phyloP scores from a whole-genome alignment of 169 alveolate species.

The Plasmodium reichenowi region DNA sequence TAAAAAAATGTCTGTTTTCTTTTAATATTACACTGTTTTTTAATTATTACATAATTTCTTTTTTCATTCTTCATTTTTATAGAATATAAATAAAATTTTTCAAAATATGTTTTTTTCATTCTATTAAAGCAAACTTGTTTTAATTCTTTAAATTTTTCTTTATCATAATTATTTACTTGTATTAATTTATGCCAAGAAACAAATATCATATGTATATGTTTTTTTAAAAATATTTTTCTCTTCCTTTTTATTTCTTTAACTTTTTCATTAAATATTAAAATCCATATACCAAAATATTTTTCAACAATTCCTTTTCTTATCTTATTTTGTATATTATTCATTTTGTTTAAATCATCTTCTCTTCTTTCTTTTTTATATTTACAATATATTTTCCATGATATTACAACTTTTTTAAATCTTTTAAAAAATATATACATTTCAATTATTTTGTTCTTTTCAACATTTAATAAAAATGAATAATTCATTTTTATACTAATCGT shows the following conservation, averaged over 20 bases:
- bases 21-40: conserved; percentile 34
- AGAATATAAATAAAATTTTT: not conserved
- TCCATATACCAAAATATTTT: conserved; percentile 55
- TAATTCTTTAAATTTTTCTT: conserved; percentile 16
- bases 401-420: conserved; percentile 11
- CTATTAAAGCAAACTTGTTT: conserved; percentile 13
- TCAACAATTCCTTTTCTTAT: conserved; percentile 12
- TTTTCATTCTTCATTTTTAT: conserved; percentile 20
- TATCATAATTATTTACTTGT: conserved; percentile 26
- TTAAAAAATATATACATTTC: conserved; percentile 46
- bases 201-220: conserved; percentile 52
- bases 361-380: not conserved
- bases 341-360: conserved; percentile 7
- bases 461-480: conserved; percentile 15
- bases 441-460: conserved; percentile 12
- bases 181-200: conserved; percentile 48
- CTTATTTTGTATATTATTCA: conserved; percentile 5
- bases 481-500: not conserved
- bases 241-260: conserved; percentile 47
- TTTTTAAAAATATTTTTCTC: conserved; percentile 42
- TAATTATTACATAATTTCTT: not conserved
- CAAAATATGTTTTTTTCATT: conserved; percentile 5
- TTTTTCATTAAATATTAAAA: conserved; percentile 16
- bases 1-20: conserved; percentile 42
- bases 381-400: conserved; percentile 32